Conservation (phyloP, 306 rosid genomes). For the Prunus kanzakura region DNA sequence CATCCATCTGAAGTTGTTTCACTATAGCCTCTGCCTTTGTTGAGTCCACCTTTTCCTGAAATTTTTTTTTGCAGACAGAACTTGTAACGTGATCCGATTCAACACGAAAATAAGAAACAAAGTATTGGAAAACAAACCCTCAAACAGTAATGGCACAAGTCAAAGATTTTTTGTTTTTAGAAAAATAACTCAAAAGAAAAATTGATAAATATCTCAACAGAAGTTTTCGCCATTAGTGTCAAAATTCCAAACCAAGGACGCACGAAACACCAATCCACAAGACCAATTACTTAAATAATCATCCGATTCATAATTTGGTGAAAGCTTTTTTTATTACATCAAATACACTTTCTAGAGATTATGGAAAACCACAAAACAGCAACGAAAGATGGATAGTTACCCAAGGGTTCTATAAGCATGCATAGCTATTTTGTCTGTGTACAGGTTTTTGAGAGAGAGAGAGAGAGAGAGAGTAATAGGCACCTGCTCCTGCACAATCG, state of each 20-base stretch:
- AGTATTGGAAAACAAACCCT: not conserved
- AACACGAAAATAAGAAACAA: not conserved
- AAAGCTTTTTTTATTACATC: not conserved
- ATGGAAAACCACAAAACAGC: not conserved
- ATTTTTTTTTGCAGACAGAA: constrained; percentile 15
- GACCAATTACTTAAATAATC: not conserved
- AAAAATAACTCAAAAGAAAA: not conserved
- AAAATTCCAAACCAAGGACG: not conserved
- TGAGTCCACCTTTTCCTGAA: constrained; percentile 71
- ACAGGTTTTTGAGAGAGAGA: not conserved
- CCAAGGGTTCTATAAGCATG: not conserved
- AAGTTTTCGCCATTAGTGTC: not conserved
- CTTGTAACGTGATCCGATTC: not conserved
- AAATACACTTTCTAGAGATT: not conserved
- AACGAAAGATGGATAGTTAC: not conserved
- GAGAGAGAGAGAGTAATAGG: not conserved
- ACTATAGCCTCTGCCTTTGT: constrained; percentile 72
- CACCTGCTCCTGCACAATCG: constrained; percentile 76
- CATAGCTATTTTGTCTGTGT: not conserved
- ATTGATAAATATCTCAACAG: not conserved
- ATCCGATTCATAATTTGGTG: not conserved
- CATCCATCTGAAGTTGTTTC: constrained; percentile 74
- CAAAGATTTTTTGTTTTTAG: not conserved
- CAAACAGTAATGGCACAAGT: not conserved
- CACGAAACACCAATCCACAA: not conserved